Conservation (phyloP, 1,284 basidiomycete species). For the Taiwanofungus camphoratus region DNA sequence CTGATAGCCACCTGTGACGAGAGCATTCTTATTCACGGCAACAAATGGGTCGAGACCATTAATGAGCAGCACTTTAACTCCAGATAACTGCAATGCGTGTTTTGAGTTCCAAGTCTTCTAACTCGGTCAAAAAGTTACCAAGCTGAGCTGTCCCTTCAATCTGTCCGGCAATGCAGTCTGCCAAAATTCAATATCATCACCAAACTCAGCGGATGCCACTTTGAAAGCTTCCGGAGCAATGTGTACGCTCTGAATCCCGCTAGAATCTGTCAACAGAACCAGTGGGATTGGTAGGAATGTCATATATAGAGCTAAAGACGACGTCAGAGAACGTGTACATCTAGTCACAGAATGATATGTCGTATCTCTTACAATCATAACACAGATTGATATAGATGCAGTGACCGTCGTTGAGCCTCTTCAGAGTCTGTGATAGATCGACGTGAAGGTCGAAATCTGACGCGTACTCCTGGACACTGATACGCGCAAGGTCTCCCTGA, state of each 20-base stretch:
- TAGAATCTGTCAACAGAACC: slow-evolving; percentile 40
- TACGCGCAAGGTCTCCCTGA: slow-evolving; percentile 42
- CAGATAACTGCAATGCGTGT: slow-evolving; percentile 41
- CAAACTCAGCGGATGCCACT: slow-evolving; percentile 48
- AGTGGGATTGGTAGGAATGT: slow-evolving; percentile 52
- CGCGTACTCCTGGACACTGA: slow-evolving; percentile 36
- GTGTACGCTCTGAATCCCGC: slow-evolving; percentile 43
- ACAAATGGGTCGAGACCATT: slow-evolving; percentile 47
- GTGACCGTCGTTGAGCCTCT: slow-evolving; percentile 53
- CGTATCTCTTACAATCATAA: slow-evolving; percentile 43
- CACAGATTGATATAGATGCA: slow-evolving; percentile 51
- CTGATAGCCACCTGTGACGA: slow-evolving; percentile 37
- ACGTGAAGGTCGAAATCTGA: slow-evolving; percentile 52
- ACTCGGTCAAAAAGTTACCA: slow-evolving; percentile 27
- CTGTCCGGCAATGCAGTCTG: slow-evolving; percentile 44
- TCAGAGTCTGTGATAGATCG: slow-evolving; percentile 47
- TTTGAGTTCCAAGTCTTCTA: neutral
- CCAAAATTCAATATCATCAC: slow-evolving; percentile 48
- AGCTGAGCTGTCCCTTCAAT: slow-evolving; percentile 42
- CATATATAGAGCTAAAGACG: slow-evolving; percentile 35
- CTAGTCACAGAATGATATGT: neutral
- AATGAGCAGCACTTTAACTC: slow-evolving; percentile 48
- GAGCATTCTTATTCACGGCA: slow-evolving; percentile 48
- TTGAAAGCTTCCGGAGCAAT: slow-evolving; percentile 55
- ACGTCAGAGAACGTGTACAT: slow-evolving; percentile 2